Conservation (phyloP, 1,139 yeast genomes). For the Scheffersomyces segobiensis region DNA sequence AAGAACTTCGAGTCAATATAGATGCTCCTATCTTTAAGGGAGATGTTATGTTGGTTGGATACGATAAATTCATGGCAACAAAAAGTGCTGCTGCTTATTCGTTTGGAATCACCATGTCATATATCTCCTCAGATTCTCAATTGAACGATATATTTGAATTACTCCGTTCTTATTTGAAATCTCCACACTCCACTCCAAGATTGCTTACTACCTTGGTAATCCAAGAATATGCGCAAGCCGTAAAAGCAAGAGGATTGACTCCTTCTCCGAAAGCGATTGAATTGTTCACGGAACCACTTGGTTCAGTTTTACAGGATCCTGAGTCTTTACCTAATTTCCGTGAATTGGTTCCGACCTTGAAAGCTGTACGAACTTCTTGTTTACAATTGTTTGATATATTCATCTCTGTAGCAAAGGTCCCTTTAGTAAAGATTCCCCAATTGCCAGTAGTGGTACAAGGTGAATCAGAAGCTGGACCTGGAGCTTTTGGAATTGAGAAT, state of each 20-base stretch:
- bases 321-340: conserved; percentile 59
- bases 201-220: conserved; percentile 67
- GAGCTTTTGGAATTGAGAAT: conserved; percentile 78
- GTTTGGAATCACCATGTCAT: conserved; percentile 68
- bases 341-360: conserved; percentile 84
- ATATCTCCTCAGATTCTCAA: conserved; percentile 41
- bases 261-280: conserved; percentile 21
- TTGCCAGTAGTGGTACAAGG: conserved; percentile 92
- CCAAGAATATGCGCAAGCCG: conserved; percentile 64
- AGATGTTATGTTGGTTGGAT: conserved; percentile 83
- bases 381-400: conserved; percentile 78
- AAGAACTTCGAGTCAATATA: conserved; percentile 70
- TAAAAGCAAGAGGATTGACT: conserved; percentile 18
- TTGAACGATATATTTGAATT: conserved; percentile 39
- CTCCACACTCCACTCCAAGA: conserved; percentile 81
- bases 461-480: conserved; percentile 91
- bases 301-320: conserved; percentile 43
- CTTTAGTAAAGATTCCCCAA: conserved; percentile 77
- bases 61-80: conserved; percentile 71
- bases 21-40: conserved; percentile 93
- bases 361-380: conserved; percentile 85
- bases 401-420: conserved; percentile 70
- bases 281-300: conserved; percentile 30
- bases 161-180: conserved; percentile 45
- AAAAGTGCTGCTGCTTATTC: conserved; percentile 78